Percentiles rank a stretch among this genome's conserved stretches.
Evolutionary conservation across 2,329 filamentous ascomycete species (phyloP).

Genomic region (Onygenales sp.): DNA sequence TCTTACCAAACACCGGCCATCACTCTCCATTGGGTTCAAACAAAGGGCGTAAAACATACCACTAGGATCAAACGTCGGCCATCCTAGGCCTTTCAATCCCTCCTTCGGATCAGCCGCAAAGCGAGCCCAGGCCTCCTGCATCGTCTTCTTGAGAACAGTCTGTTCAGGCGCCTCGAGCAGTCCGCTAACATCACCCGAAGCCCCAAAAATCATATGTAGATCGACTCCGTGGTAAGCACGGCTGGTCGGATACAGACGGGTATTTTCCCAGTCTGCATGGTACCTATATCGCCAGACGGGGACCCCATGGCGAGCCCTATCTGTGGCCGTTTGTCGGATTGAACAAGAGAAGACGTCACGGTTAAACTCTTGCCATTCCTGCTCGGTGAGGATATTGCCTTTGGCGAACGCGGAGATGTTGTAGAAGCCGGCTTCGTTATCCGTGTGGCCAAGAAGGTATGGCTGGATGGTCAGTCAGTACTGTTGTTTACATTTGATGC

Average conservation of each 20-base stretch:
- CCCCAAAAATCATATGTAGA: constrained; percentile 40
- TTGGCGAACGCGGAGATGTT: constrained; percentile 34
- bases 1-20: too few species aligned
- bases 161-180: constrained; percentile 24
- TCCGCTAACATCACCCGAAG: constrained; percentile 30
- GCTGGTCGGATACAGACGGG: constrained; percentile 35
- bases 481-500: background rate
- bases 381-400: constrained; percentile 30
- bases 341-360: constrained; percentile 41
- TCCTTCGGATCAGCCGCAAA: constrained; percentile 32
- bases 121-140: constrained; percentile 34
- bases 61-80: constrained; percentile 22
- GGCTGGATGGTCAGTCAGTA: constrained; percentile 18
- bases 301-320: constrained; percentile 25
- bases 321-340: constrained; percentile 28
- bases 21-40: too few species aligned
- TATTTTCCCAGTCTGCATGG: constrained; percentile 42
- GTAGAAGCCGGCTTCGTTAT: constrained; percentile 42
- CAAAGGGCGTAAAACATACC: background rate
- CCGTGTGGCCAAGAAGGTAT: constrained; percentile 32
- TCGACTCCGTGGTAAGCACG: constrained; percentile 44
- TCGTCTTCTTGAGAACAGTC: constrained; percentile 22
- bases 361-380: constrained; percentile 31
- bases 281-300: constrained; percentile 40
- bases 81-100: constrained; percentile 19